phyloP scores from a whole-genome alignment of 345 rosid species.

The Murraya paniculata region DNA sequence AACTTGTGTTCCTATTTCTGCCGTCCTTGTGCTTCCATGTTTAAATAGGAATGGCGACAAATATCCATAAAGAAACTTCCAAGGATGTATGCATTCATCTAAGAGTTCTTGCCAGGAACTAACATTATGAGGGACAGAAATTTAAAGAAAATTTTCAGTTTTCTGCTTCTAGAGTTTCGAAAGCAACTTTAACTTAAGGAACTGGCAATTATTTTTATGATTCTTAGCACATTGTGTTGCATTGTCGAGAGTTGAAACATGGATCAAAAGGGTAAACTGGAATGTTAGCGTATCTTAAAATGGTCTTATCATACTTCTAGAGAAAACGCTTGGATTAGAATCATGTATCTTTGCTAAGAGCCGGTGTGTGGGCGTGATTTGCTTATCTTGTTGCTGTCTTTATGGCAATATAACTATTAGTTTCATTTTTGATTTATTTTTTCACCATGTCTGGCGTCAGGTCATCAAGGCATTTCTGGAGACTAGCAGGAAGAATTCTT shows the following conservation, averaged over 20 bases:
- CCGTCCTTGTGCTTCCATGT: background rate
- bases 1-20: background rate
- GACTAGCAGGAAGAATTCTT: conserved; percentile 74
- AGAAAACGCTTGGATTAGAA: background rate
- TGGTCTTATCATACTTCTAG: background rate
- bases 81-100: background rate
- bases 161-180: background rate
- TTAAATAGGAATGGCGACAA: background rate
- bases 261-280: background rate
- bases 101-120: background rate
- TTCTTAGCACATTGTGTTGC: background rate
- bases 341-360: background rate
- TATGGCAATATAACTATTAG: background rate
- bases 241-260: too few relatives aligned
- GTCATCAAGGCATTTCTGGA: conserved; percentile 75
- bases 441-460: conserved; percentile 38
- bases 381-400: background rate
- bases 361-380: background rate
- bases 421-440: background rate
- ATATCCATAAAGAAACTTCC: background rate
- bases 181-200: background rate
- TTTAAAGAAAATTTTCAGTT: background rate
- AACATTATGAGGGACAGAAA: background rate
- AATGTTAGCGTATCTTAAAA: background rate
- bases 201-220: background rate